phyloP scores from a whole-genome alignment of 768 basidiomycete genomes.

The Phylloporus sp. region DNA sequence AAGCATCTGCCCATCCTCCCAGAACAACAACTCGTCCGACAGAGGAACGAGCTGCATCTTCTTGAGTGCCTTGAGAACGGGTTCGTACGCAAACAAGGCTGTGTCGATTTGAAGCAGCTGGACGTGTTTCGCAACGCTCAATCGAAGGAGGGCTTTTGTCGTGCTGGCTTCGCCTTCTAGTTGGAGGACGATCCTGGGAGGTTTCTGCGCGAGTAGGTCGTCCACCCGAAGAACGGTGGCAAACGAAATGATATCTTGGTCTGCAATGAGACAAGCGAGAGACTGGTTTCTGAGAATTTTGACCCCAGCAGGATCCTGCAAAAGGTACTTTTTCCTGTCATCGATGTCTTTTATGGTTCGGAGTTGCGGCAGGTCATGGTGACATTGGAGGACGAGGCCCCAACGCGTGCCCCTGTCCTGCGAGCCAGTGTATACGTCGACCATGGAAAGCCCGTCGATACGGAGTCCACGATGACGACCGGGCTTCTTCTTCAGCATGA shows the following conservation, averaged over 20 bases:
- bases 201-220: slow-evolving; percentile 41
- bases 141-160: slow-evolving; percentile 35
- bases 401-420: slow-evolving; percentile 32
- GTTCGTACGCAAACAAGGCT: slow-evolving; percentile 59
- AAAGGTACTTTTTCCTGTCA: slow-evolving; percentile 37
- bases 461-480: slow-evolving; percentile 37
- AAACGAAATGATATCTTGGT: slow-evolving; percentile 47
- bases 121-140: slow-evolving; percentile 35
- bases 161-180: slow-evolving; percentile 43
- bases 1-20: slow-evolving; percentile 35
- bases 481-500: slow-evolving; percentile 38
- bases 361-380: slow-evolving; percentile 35
- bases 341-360: slow-evolving; percentile 21
- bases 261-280: slow-evolving; percentile 48
- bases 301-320: slow-evolving; percentile 30
- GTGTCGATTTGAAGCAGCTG: slow-evolving; percentile 57
- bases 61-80: slow-evolving; percentile 56
- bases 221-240: slow-evolving; percentile 53
- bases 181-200: slow-evolving; percentile 51
- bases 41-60: slow-evolving; percentile 43
- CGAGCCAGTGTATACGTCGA: slow-evolving; percentile 36
- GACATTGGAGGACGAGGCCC: slow-evolving; percentile 39
- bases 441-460: slow-evolving; percentile 35
- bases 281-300: slow-evolving; percentile 53
- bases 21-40: slow-evolving; percentile 49